These are phyloP conservation scores for Pichia sp. DNA, from an alignment of 1,139 yeast genomes.

Conservation along the genomic window DNA sequence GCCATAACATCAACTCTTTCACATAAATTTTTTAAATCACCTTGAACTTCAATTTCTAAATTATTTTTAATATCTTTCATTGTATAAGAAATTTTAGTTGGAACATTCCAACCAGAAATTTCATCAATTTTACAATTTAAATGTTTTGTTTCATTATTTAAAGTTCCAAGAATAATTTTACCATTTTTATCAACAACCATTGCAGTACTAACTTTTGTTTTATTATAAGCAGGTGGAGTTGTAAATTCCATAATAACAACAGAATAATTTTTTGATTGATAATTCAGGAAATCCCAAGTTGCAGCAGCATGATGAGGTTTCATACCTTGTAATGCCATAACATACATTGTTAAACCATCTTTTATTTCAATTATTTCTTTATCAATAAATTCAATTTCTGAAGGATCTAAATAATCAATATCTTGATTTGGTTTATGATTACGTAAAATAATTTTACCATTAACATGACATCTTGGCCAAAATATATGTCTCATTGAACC, in stretches of 20 bases:
- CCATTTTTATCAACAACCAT: constrained; percentile 56
- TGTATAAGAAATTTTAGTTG: constrained; percentile 57
- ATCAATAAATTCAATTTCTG: constrained; percentile 11
- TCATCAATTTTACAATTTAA: constrained; percentile 55
- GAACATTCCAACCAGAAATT: constrained; percentile 91
- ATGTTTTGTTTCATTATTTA: constrained; percentile 62
- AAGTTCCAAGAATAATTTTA: constrained; percentile 57
- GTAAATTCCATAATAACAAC: constrained; percentile 93
- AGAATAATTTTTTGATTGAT: constrained; percentile 68
- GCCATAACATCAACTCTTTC: constrained; percentile 98
- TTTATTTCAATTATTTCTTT: constrained; percentile 19
- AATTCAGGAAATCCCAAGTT: constrained; percentile 88
- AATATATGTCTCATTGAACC: constrained; percentile 93
- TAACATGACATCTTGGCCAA: constrained; percentile 83
- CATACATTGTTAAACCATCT: constrained; percentile 52
- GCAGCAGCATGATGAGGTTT: constrained; percentile 99
- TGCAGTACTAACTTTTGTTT: constrained; percentile 74
- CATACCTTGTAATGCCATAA: constrained; percentile 99
- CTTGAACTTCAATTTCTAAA: constrained; percentile 42
- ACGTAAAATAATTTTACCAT: constrained; percentile 47
- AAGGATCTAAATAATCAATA: constrained; percentile 16
- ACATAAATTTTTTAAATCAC: constrained; percentile 52
- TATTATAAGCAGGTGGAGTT: constrained; percentile 85
- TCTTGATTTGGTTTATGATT: constrained; percentile 13
- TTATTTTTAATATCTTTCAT: constrained; percentile 36